These are phyloP conservation scores for Fraxinus platypoda DNA, from an alignment of 305 asterid species.

Conservation along the genomic window DNA sequence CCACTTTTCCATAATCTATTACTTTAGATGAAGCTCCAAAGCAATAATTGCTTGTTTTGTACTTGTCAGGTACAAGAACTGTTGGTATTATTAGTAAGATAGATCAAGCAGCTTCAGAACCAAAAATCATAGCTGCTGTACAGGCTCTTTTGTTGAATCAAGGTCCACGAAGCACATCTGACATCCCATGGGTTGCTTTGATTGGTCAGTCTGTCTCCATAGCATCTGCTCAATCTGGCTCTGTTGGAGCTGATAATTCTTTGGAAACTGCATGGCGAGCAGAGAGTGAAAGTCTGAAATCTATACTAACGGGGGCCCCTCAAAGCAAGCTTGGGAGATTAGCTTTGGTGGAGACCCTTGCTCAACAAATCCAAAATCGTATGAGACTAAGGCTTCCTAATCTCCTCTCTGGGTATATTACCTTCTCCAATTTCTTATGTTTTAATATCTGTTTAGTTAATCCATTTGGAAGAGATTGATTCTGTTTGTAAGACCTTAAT, in stretches of 20 bases:
- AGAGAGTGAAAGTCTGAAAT: conserved; percentile 93
- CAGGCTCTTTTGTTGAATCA: conserved; percentile 90
- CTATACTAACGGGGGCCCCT: conserved; percentile 88
- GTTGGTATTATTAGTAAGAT: conserved; percentile 97
- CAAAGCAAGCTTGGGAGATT: conserved; percentile 95
- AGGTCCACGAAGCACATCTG: conserved; percentile 95
- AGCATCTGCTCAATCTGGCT: conserved; percentile 94
- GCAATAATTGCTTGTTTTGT: conserved; percentile 17
- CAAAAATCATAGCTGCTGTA: conserved; percentile 91
- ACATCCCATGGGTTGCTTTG: conserved; percentile 98
- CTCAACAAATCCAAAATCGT: conserved; percentile 87
- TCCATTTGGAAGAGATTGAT: conserved; percentile 1
- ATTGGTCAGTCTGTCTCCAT: conserved; percentile 97
- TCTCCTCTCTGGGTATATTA: conserved; percentile 84
- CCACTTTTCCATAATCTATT: conserved; percentile 4
- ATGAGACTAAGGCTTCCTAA: conserved; percentile 92
- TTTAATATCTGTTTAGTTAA: conserved; percentile 2
- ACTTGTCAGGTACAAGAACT: conserved; percentile 80
- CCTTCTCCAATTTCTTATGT: conserved; percentile 16
- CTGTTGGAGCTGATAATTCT: conserved; percentile 57
- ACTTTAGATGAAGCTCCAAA: conserved; percentile 11
- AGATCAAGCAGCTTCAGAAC: conserved; percentile 95
- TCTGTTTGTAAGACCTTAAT: background rate
- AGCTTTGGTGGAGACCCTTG: conserved; percentile 93
- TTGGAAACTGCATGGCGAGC: conserved; percentile 99